Conservation (phyloP, 176 grass and related monocot species). For the Calamus simplicifolius region DNA sequence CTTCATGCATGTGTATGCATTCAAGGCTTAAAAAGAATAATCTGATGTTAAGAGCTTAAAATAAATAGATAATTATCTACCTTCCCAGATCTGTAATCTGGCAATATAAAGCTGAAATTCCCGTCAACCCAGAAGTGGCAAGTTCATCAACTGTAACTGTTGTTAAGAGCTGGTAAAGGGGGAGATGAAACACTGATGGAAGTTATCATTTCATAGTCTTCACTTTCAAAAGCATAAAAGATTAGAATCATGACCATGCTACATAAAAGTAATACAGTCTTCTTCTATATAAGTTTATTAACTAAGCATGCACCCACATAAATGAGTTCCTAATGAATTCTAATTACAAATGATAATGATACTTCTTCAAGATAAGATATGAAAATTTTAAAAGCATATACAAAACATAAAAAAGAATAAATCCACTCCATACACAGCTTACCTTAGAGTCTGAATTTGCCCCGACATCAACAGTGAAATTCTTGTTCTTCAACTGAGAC, state of each 20-base stretch:
- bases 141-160: slow-evolving; percentile 50
- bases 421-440: background rate
- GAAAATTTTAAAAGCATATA: too few species aligned
- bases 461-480: slow-evolving; percentile 56
- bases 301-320: too few species aligned
- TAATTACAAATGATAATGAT: too few species aligned
- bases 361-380: too few species aligned
- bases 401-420: too few species aligned
- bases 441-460: slow-evolving; percentile 74
- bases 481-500: slow-evolving; percentile 69
- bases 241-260: too few species aligned
- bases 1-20: too few species aligned
- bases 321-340: too few species aligned
- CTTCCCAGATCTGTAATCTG: slow-evolving; percentile 71
- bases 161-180: slow-evolving; percentile 45
- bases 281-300: too few species aligned
- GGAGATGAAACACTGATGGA: background rate
- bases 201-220: too few species aligned
- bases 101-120: slow-evolving; percentile 66
- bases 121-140: slow-evolving; percentile 51
- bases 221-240: too few species aligned
- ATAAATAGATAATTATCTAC: slow-evolving; percentile 17
- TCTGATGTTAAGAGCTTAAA: background rate
- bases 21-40: background rate
- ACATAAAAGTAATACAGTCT: too few species aligned